Base-by-base conservation (phyloP, 1,284 basidiomycete species). In the Leccinum solheimii region DNA sequence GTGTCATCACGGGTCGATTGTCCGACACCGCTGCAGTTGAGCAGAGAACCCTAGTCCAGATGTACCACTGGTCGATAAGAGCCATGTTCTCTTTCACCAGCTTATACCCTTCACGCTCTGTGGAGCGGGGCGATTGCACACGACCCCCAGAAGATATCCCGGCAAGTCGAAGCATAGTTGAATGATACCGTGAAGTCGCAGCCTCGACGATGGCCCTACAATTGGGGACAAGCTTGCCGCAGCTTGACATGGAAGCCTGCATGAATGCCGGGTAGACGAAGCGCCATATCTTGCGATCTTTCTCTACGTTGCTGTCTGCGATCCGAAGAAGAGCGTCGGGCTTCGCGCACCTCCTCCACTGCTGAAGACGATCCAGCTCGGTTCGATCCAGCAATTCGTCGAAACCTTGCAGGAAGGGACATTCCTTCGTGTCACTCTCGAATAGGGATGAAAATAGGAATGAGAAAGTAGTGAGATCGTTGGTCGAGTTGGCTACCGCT, bases 61-160 rank as follows among this genome's bases (percentile, higher is more conserved):
- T 80, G 63, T 92, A 85, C 95, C 95, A 97, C 72, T 97, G 94
- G 55, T 91, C 88, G 23, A 94, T 85, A 43, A 90, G 76, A 9
- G 79, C 74, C 64, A 80, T 83, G 61, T 87, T 86, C 27, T 95
- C 93, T 23, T 81, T 78, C 3, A 87, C 75, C 16, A 81, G 60
- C 56, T 79, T 83, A 21, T 77, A 63, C 0, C 81, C 82, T 59
- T 87, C 85, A 57, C 79, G 80, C 53, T 87, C 86, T 1, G 70
- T 65, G 14, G 71, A 66, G 3, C 83, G 81, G 48, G 75, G 73
- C 16, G 79, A 70, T 21, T 70, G 71, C 34, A 55, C 57, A 48
- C 72, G 81, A 57, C 80, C 79, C n/a, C 75, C 69, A n/a, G 83
- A 77, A 69, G 79, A 86, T 64, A 88, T 79, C 13, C 87, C 91